Evolutionary conservation across 176 grass and related monocot genomes (phyloP).

Genomic region (Tillandsia fasciculata): DNA sequence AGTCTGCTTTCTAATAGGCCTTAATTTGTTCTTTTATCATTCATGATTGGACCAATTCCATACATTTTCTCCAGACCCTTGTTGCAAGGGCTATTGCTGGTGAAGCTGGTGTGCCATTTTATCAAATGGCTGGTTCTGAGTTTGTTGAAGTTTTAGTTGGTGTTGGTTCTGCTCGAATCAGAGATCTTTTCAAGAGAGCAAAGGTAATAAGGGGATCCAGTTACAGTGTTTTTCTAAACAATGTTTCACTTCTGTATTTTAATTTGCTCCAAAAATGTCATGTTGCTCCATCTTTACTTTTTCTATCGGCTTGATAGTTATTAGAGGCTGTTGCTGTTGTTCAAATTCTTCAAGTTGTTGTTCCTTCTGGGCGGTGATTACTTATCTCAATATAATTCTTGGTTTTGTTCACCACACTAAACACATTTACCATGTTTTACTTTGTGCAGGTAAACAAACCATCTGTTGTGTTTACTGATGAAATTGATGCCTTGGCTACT

Average conservation of each 20-base stretch:
- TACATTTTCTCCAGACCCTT: slow-evolving; percentile 12
- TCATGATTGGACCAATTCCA: neutral
- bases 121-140: slow-evolving; percentile 41
- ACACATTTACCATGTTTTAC: neutral
- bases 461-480: slow-evolving; percentile 27
- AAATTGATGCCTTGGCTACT: slow-evolving; percentile 28
- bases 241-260: neutral
- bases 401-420: neutral
- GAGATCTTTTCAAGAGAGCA: slow-evolving; percentile 36
- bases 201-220: slow-evolving; percentile 7
- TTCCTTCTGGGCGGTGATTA: neutral
- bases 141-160: slow-evolving; percentile 37
- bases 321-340: neutral
- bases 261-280: too few relatives aligned
- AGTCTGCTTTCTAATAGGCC: neutral
- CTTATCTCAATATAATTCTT: neutral
- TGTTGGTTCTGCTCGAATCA: slow-evolving; percentile 33
- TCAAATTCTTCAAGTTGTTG: neutral
- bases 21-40: neutral
- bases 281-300: neutral
- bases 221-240: neutral
- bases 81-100: slow-evolving; percentile 34
- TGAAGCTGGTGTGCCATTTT: slow-evolving; percentile 35
- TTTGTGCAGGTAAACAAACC: slow-evolving; percentile 24
- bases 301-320: too few relatives aligned